Evolutionary conservation across 2,329 filamentous ascomycete species (phyloP), one percentile per base, ranked within the genome.

Genomic region (Bisporella sp.): DNA sequence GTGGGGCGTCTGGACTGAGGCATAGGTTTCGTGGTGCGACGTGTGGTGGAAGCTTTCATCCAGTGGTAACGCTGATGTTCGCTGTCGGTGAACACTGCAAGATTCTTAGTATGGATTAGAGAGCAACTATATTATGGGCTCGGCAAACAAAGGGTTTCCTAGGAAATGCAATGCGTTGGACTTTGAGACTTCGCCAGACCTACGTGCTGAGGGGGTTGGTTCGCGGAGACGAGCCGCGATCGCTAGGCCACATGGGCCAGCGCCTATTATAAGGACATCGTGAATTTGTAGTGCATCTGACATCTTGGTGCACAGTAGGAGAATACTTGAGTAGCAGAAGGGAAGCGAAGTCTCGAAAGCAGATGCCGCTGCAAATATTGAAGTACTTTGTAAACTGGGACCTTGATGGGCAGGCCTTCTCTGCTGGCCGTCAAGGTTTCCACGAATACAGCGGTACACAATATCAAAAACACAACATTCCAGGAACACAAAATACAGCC

Each of bases 21-120:
- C 41, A 65, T 62, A 9, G 55, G 41, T 32, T 62, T 61, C 6
- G 47, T 49, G 65, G 75, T 53, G 68, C 71, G 51, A 69, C 69
- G 55, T 73, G 72, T 59, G 81, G 83, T 54, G 84, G 73, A 66
- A 82, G 78, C 31, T 78, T 77, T 31, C 74, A 74, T 31, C 84
- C 86, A 90, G 65, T 87, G 81, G 64, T 87, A 92, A 2, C 87
- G 76, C 41, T 84, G 81, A 61, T 92, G 87, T 62, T 92, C 88
- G 57, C 88, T 85, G 62, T 92, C 87, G 0, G 87, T 91, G 68
- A 92, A 92, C 47, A 90, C 35, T 37, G 35, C 8, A 9, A n/a
- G 35, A n/a, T 37, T 21, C 21, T 21, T 3, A 21, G 21, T 21
- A 21, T 21, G 21, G 35, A n/a, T 37, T 37, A 37, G 35, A 37